Evolutionary conservation across 2,329 filamentous ascomycete genomes (phyloP).

Genomic region (Colletotrichum tanaceti): DNA sequence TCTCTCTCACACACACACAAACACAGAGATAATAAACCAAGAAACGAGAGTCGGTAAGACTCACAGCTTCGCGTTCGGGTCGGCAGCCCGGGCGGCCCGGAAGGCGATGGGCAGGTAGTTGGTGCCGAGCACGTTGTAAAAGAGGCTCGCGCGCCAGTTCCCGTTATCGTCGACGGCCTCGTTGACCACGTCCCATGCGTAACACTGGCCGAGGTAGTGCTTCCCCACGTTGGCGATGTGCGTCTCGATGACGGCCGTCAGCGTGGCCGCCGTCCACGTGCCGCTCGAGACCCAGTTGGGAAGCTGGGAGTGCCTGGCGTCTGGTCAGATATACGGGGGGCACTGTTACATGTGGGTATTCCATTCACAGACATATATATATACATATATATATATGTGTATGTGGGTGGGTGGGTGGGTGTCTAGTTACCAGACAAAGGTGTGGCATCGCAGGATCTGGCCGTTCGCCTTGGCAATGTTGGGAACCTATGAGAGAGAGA

Average conservation of each 20-base stretch:
- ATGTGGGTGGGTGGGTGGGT: no score
- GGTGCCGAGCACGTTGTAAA: conserved; percentile 60
- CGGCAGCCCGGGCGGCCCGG: conserved; percentile 57
- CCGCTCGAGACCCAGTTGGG: conserved; percentile 43
- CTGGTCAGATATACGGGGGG: conserved; percentile 7
- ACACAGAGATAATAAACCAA: no score
- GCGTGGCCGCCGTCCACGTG: conserved; percentile 32
- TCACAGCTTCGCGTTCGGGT: conserved; percentile 61
- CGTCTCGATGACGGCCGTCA: conserved; percentile 58
- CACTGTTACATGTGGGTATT: conserved; percentile 6
- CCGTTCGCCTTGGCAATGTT: conserved; percentile 60
- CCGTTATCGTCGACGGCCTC: conserved; percentile 60
- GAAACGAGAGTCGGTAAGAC: background rate
- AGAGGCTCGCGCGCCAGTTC: conserved; percentile 58
- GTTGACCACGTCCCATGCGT: conserved; percentile 65
- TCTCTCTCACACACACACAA: no score
- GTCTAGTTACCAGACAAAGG: conserved; percentile 63
- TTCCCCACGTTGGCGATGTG: conserved; percentile 61
- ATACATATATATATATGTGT: no score
- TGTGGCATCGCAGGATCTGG: conserved; percentile 72
- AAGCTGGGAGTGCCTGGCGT: conserved; percentile 42
- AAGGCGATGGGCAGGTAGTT: conserved; percentile 64
- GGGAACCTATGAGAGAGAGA: conserved; percentile 48
- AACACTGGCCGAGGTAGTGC: conserved; percentile 60
- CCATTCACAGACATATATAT: no score